Base-by-base conservation (phyloP, 441 rosid genomes). In the Lepidium campestre region DNA sequence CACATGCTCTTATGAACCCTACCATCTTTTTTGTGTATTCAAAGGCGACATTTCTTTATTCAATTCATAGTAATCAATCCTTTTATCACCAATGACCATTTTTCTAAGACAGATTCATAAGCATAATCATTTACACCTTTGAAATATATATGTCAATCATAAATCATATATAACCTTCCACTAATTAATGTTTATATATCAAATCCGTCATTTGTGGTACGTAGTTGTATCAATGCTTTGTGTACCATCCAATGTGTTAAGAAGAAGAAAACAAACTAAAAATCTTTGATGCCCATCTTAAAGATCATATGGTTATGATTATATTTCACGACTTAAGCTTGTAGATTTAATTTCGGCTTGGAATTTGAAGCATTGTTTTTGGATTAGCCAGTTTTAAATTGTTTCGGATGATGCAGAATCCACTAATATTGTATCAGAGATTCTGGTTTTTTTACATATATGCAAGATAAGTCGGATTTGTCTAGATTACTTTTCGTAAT, bases 1-100 rank as follows among this genome's bases (percentile, higher is more conserved):
- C 75, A 72, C 76, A 72, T 72, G 71, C 66, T 57, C 49, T 57
- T 23, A 65, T 19, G 32, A 40, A 65, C 34, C 61, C 71, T 57
- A 65, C 66, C 71, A 57, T 41, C n/a, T 56, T 11, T 45, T 63
- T 46, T 25, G 32, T 29, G 2, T 15, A 34, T 36, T 22, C 12
- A 20, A 65, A 65, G 57, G 71, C 40, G 55, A 72, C 61, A 65
- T 40, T 72, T 72, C 53, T 64, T 70, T 22, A 23, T 34, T 41
- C 55, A 57, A 70, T 13, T 19, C 37, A 46, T 15, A 42, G 37
- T 15, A 59, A 49, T 36, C 61, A 50, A n/a, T 72, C 44, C 48
- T 17, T 50, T 29, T 49, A 6, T 50, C 11, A 5, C 22, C 22
- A 47, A 17, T 23, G 44, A 47, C 50, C 54, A 36, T 32, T 25